Conservation (phyloP, 495 filamentous ascomycete genomes). For the Aspergillus bridgeri region DNA sequence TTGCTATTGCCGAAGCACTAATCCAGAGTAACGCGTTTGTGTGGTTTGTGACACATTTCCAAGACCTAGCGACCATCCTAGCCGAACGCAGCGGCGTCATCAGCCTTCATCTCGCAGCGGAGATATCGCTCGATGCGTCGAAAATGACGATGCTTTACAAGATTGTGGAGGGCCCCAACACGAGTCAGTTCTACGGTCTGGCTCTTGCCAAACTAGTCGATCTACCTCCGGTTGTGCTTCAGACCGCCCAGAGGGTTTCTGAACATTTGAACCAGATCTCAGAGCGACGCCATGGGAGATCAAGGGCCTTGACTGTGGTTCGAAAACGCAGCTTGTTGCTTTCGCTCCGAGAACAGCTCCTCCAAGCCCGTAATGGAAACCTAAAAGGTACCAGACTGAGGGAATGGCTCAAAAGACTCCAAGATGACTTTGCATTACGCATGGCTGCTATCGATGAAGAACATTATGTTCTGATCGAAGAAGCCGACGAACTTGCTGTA, state of each 20-base stretch:
- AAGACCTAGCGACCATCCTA: slow-evolving; percentile 74
- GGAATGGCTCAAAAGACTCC: slow-evolving; percentile 65
- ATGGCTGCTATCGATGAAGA: slow-evolving; percentile 59
- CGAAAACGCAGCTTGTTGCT: slow-evolving; percentile 69
- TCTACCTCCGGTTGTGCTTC: slow-evolving; percentile 63
- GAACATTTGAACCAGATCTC: slow-evolving; percentile 52
- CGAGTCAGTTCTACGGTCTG: slow-evolving; percentile 73
- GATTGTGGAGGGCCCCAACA: slow-evolving; percentile 63
- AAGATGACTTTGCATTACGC: slow-evolving; percentile 69
- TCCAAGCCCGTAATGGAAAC: slow-evolving; percentile 62
- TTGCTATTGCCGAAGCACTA: slow-evolving; percentile 82
- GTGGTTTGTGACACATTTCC: slow-evolving; percentile 94
- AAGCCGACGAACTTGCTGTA: neutral
- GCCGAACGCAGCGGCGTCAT: slow-evolving; percentile 70
- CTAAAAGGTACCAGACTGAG: slow-evolving; percentile 63
- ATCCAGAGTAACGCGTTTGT: slow-evolving; percentile 71
- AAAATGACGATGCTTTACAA: slow-evolving; percentile 86
- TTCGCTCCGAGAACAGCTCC: slow-evolving; percentile 69
- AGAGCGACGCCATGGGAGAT: slow-evolving; percentile 53
- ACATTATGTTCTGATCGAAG: neutral
- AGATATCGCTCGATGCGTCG: slow-evolving; percentile 47
- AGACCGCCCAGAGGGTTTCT: slow-evolving; percentile 64
- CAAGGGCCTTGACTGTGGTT: slow-evolving; percentile 52
- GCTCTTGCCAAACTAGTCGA: slow-evolving; percentile 72
- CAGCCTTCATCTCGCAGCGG: slow-evolving; percentile 75